Base-by-base conservation (phyloP, 108 stramenopile species). In the Skeletonema marinoi region DNA sequence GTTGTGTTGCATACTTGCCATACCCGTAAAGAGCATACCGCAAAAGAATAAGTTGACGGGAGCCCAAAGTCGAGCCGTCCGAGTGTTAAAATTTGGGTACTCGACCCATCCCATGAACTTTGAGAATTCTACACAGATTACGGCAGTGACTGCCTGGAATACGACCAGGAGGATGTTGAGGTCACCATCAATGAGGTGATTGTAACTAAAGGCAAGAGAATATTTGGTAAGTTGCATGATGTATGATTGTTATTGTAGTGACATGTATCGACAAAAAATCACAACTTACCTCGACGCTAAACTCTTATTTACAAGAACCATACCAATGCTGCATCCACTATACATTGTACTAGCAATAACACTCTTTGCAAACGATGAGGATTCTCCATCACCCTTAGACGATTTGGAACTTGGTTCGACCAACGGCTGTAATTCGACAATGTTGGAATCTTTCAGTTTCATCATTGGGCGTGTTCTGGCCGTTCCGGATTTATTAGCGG, bases 1-100 rank as follows among this genome's bases (percentile, higher is more conserved):
- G 70, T 96, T 93, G 83, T 89, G 79, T 65, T 91, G 83, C 59
- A 98, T 72, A 46, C 86, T 71, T 36, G 89, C 85, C 92, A 99
- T 98, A 30, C 97, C 95, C 4, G 98, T 98, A 74, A 92, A 97
- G 35, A 99, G 94, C 99, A 99, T 99, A 50, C 79, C 50, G 70
- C 97, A 97, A 76, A 99, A 99, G 62, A 98, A 88, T 29, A 98
- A 12, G 76, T 98, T 98, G 51, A 99, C 96, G 7, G 99, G 99
- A 10, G 96, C 91, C 99, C 99, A 99, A 31, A 87, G 81, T 59
- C 86, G 72, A 2, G 94, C 96, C 11, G 90, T 93, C 32, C 63
- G 73, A 51, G 86, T 32, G 30, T 88, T 87, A 62, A 98, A 94
- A 32, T 74, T 46, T 13, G 96, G 92, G 72, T 96, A 96, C 16